Evolutionary conservation across 2,329 filamentous ascomycete genomes (phyloP).

Genomic region (Fusarium tanahbumbuense): DNA sequence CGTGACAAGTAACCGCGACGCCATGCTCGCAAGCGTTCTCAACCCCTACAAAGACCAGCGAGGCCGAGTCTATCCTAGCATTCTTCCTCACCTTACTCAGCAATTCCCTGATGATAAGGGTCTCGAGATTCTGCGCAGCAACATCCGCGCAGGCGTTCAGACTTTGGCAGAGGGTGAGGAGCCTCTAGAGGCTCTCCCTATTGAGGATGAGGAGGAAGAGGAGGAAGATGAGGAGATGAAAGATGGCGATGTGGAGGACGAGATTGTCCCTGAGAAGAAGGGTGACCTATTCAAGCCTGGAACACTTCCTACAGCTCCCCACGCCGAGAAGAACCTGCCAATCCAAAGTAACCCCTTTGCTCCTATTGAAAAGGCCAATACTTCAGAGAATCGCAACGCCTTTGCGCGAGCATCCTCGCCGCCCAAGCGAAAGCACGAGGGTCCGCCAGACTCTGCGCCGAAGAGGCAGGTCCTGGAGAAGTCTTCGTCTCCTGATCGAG

Average conservation of each 20-base stretch:
- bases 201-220: slow-evolving; percentile 51
- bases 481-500: slow-evolving; percentile 37
- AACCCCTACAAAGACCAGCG: slow-evolving; percentile 77
- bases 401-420: slow-evolving; percentile 44
- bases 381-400: slow-evolving; percentile 17
- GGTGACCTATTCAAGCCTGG: slow-evolving; percentile 39
- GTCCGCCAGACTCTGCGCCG: slow-evolving; percentile 47
- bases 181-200: slow-evolving; percentile 40
- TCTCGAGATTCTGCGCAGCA: slow-evolving; percentile 77
- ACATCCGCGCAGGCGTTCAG: slow-evolving; percentile 59
- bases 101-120: slow-evolving; percentile 71
- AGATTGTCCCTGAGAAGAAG: slow-evolving; percentile 32
- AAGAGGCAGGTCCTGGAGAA: slow-evolving; percentile 58
- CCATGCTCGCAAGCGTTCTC: slow-evolving; percentile 84
- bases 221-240: slow-evolving; percentile 54
- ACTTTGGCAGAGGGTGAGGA: slow-evolving; percentile 37
- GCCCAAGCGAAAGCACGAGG: slow-evolving; percentile 56
- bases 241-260: slow-evolving; percentile 55
- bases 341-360: slow-evolving; percentile 54
- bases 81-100: slow-evolving; percentile 81
- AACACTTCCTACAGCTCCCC: slow-evolving; percentile 31
- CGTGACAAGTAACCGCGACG: slow-evolving; percentile 73
- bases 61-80: slow-evolving; percentile 74
- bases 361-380: slow-evolving; percentile 38
- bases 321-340: slow-evolving; percentile 44